phyloP scores from a whole-genome alignment of 177 flowering plant genomes.

The Vitis hybrid region DNA sequence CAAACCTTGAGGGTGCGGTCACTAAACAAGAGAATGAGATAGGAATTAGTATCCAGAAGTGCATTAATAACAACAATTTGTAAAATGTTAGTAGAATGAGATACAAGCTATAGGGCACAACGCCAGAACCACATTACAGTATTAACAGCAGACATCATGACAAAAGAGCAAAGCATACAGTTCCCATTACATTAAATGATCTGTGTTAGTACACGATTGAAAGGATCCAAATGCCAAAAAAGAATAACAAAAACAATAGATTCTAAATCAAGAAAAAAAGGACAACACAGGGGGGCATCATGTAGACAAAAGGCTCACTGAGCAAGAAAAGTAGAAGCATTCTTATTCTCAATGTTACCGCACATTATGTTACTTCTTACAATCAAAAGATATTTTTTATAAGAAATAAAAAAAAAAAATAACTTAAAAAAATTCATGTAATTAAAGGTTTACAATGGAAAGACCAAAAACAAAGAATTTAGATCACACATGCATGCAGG shows the following conservation, averaged over 20 bases:
- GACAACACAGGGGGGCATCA: too few species aligned
- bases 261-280: too few species aligned
- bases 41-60: neutral
- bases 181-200: neutral
- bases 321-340: too few species aligned
- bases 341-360: too few species aligned
- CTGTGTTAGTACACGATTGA: neutral
- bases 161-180: neutral
- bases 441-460: too few species aligned
- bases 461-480: too few species aligned
- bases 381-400: too few species aligned
- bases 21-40: constrained; percentile 34
- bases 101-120: neutral
- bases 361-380: too few species aligned
- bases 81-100: neutral
- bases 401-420: too few species aligned
- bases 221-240: neutral
- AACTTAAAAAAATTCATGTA: too few species aligned
- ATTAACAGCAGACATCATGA: neutral
- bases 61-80: neutral
- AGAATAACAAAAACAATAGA: too few species aligned
- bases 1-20: constrained; percentile 88
- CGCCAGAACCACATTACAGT: neutral
- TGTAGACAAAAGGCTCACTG: too few species aligned
- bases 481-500: neutral